Conservation (phyloP, 768 basidiomycete genomes). For the Tremella yokohamensis region DNA sequence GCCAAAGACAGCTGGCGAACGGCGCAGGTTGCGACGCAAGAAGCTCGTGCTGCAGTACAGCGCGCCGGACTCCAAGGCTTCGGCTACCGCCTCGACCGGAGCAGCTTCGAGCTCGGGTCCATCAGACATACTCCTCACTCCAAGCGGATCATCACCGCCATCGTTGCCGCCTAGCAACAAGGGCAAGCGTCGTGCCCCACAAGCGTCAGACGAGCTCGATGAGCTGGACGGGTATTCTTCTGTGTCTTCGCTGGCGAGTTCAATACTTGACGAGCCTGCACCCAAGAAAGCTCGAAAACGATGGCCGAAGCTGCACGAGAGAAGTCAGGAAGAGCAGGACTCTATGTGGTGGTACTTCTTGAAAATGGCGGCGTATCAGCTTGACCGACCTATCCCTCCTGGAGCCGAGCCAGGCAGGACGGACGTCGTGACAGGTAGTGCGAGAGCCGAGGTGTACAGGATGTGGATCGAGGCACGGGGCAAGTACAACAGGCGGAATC, state of each 20-base stretch:
- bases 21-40: no score
- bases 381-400: background rate
- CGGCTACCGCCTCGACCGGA: no score
- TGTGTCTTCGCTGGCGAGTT: background rate
- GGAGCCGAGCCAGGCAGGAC: background rate
- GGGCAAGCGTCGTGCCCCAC: no score
- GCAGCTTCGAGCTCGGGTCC: no score
- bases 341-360: constrained; percentile 3
- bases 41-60: no score
- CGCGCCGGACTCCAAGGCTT: no score
- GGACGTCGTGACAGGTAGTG: background rate
- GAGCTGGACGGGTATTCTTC: background rate
- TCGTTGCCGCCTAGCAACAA: no score
- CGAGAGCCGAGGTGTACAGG: background rate
- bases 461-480: background rate
- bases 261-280: background rate
- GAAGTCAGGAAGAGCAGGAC: background rate
- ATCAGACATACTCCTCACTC: no score
- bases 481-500: constrained; percentile 2
- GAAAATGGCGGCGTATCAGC: background rate
- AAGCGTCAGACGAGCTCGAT: no score
- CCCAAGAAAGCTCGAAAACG: constrained; percentile 3
- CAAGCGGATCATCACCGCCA: no score
- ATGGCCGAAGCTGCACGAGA: background rate
- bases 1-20: no score